Base-by-base conservation (phyloP, 2,329 filamentous ascomycete species). In the Pezicula neosporulosa region DNA sequence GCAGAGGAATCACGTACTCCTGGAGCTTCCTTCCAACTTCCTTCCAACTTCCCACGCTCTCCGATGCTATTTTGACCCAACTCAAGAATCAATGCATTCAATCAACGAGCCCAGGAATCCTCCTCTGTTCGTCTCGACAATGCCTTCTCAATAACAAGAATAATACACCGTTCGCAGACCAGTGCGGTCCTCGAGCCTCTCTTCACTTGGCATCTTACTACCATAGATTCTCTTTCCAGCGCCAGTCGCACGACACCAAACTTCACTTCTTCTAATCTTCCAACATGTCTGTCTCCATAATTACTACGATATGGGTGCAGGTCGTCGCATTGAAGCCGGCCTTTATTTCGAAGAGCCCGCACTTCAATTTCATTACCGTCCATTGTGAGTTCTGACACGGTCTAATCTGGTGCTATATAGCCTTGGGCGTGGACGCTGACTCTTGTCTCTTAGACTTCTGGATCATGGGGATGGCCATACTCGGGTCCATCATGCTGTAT, bases 361-460 rank as follows among this genome's bases (percentile, higher is more conserved):
- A 85, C 59, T 86, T 92, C 70, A 91, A 89, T 72, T 95, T 93
- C 67, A 91, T 94, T 54, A 85, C 85, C 1, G 76, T 83, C 15
- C 90, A 95, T 65, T 95, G 87, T 89, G 72, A 69, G 82, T 75
- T 21, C 12, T 6, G 13, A 33, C 9, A 13, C 12, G 30, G 30
- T 13, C 9, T 13, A 9, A 2, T 13, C 8, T 33, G 6, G 30
- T 33, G 12, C 30, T 13, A 33, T 13, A 33, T 13, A 10, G 30
- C 12, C 12, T 33, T 24, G 12, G 18, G 27, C 4, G 21, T 27
- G 6, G 10, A 13, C 15, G 24, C 48, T 56, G 36, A 53, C 45
- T 37, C 6, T 41, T 33, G n/a, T 51, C 19, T 35, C 47, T 28
- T 53, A 89, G 86, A 97, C 67, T 77, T 87, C 51, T 96, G 90